Base-by-base conservation (phyloP, 2,329 filamentous ascomycete genomes). In the Mycogone perniciosa region DNA sequence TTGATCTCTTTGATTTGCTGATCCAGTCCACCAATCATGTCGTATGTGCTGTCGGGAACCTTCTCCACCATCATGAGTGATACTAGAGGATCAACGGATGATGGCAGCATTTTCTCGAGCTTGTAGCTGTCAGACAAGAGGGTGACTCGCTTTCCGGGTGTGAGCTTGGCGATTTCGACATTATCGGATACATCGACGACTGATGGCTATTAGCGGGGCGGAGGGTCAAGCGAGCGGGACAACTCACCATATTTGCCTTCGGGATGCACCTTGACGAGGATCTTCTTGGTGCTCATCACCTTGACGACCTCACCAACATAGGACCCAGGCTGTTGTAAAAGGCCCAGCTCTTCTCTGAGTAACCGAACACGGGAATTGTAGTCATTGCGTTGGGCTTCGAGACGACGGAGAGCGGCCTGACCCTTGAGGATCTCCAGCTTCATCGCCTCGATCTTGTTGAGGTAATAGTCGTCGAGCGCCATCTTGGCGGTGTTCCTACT, bases 21-120 rank as follows among this genome's bases (percentile, higher is more conserved):
- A 68, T 99, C 93, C 56, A 99, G 76, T 60, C 93, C 93, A 73
- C 93, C 93, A 69, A 99, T 99, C 93, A 99, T 99, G 75, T 99
- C 93, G 77, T 99, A 99, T 67, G 93, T 99, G 76, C 90, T 96
- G 77, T 99, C 93, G 11, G 93, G 93, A 11, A 99, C 93, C 79
- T 99, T 99, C 70, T 99, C 93, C 47, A 99, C 93, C 93, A 99
- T 99, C 93, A 99, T 99, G 68, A 99, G 88, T 34, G 93, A 99
- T 51, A 99, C 93, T 52, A 99, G 86, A 35, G 93, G 93, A 67
- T 99, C 93, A 66, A 99, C 93, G 20, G 93, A 99, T 50, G 93
- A 97, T 20, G 93, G 93, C 7, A 99, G 84, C 75, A 97, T 95
- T 77, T 96, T 96, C 68, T 97, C 93, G 63, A 99, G 85, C 74